phyloP scores from a whole-genome alignment of 139 green algal genomes.

The Chlorella ohadii region DNA sequence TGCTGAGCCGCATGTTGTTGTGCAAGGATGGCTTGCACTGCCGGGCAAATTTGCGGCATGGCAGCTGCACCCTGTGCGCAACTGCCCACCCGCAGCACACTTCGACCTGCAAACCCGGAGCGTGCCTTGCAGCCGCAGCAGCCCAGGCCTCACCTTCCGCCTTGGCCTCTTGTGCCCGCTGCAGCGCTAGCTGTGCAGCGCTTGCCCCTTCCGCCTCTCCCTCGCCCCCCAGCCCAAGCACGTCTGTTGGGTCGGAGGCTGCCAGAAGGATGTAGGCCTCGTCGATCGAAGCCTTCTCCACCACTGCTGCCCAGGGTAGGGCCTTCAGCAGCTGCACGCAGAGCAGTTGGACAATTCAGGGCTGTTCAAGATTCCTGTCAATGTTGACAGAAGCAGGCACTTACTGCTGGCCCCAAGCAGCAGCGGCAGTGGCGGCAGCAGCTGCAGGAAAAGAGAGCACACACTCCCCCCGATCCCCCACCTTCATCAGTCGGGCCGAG shows the following conservation, averaged over 20 bases:
- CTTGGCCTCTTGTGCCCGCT: constrained; percentile 16
- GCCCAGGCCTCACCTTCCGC: neutral
- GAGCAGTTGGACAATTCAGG: neutral
- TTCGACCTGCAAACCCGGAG: no score
- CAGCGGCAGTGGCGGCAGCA: neutral
- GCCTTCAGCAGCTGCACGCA: constrained; percentile 41
- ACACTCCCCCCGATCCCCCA: no score
- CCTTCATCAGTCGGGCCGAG: neutral
- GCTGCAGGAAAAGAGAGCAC: no score
- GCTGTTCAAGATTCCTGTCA: neutral
- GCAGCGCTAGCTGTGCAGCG: constrained; percentile 1
- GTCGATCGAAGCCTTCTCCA: constrained; percentile 76
- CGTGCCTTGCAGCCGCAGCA: no score
- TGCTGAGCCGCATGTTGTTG: no score
- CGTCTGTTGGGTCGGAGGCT: neutral
- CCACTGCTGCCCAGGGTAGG: constrained; percentile 27
- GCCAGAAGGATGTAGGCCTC: constrained; percentile 66
- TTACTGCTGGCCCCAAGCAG: no score
- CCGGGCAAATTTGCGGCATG: no score
- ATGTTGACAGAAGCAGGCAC: no score
- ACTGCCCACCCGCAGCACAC: no score
- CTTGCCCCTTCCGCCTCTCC: neutral
- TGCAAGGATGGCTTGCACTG: no score
- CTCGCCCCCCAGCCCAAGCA: neutral
- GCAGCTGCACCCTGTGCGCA: no score